phyloP scores from a whole-genome alignment of 225 moss, liverwort and hornwort genomes.

The Straminergon stramineum region DNA sequence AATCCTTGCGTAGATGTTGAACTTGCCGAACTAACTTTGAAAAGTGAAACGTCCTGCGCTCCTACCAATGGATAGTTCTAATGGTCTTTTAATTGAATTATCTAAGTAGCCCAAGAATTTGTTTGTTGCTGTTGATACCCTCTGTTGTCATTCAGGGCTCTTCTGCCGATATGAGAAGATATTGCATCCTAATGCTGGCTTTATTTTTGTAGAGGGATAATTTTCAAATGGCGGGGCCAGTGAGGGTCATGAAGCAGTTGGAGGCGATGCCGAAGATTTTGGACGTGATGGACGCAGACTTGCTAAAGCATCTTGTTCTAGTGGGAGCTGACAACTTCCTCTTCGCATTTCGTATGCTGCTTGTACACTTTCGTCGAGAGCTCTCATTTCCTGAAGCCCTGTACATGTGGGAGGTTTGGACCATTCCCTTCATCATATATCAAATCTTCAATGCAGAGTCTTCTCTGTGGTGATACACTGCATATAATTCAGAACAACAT shows the following conservation, averaged over 20 bases:
- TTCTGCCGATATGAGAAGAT: background rate
- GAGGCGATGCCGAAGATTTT: slow-evolving; percentile 71
- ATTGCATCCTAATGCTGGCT: background rate
- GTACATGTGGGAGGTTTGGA: slow-evolving; percentile 71
- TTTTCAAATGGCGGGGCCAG: slow-evolving; percentile 88
- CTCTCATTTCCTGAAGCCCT: slow-evolving; percentile 76
- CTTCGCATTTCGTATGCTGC: slow-evolving; percentile 90
- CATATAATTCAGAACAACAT: background rate
- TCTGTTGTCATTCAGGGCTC: background rate
- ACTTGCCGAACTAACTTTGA: background rate
- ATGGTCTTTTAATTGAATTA: background rate
- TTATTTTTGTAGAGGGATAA: slow-evolving; percentile 54
- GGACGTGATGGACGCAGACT: slow-evolving; percentile 69
- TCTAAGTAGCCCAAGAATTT: background rate
- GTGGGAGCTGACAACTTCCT: slow-evolving; percentile 86
- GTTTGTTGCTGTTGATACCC: background rate
- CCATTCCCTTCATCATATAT: background rate
- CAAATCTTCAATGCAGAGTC: background rate
- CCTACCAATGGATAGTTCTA: background rate
- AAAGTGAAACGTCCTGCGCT: background rate
- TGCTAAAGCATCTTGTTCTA: slow-evolving; percentile 63
- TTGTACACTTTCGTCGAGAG: slow-evolving; percentile 83
- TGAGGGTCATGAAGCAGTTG: slow-evolving; percentile 88
- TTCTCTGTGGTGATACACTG: background rate
- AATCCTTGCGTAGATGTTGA: background rate